Conservation (phyloP, 805 yeast genomes). For the Alloascoidea hylecoeti region DNA sequence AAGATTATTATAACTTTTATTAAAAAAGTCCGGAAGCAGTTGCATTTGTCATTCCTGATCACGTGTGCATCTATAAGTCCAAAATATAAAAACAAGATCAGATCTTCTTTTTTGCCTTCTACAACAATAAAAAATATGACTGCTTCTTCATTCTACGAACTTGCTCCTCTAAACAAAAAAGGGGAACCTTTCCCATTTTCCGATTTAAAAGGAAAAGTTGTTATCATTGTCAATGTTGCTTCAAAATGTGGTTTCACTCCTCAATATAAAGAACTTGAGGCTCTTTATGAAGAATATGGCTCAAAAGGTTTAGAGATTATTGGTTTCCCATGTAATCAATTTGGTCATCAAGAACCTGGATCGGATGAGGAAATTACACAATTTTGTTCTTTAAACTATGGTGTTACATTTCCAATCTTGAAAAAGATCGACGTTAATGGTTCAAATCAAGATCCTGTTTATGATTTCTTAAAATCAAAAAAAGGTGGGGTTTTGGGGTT, state of each 20-base stretch:
- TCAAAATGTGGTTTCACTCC: constrained; percentile 72
- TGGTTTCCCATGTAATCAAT: constrained; percentile 90
- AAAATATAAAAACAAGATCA: no score
- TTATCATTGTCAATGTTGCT: constrained; percentile 77
- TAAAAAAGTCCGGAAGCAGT: no score
- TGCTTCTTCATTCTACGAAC: constrained; percentile 53
- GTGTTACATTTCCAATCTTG: constrained; percentile 84
- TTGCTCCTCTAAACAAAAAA: constrained; percentile 46
- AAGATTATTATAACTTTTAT: no score
- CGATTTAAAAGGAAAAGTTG: constrained; percentile 64
- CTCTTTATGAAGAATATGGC: constrained; percentile 47
- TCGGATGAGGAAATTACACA: constrained; percentile 51
- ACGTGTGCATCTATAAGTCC: no score
- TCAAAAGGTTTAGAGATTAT: constrained; percentile 50
- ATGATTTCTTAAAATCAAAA: constrained; percentile 56
- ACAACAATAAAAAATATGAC: no score
- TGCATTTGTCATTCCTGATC: no score
- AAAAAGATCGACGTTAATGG: constrained; percentile 88
- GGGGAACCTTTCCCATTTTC: constrained; percentile 46
- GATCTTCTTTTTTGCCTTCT: no score
- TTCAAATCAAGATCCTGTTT: constrained; percentile 63
- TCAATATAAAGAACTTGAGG: constrained; percentile 63
- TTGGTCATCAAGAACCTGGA: constrained; percentile 70
- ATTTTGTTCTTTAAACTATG: constrained; percentile 71
- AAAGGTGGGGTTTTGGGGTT: constrained; percentile 51